These are phyloP conservation scores for Perkinsus olseni DNA, from an alignment of 169 alveolate species.

Conservation along the genomic window DNA sequence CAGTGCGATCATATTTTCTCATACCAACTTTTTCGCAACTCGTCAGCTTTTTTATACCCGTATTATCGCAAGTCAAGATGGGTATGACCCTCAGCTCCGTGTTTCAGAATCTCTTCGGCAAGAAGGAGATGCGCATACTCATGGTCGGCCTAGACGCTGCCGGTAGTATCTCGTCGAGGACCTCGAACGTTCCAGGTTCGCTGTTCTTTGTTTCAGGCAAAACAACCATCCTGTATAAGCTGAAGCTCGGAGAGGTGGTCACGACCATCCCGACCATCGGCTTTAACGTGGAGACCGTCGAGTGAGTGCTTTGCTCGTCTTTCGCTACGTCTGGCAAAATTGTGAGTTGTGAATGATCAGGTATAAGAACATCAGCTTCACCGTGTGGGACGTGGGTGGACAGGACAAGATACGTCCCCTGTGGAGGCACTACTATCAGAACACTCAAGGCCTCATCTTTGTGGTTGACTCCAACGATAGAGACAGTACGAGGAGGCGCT, in stretches of 20 bases:
- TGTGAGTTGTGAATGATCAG: constrained; percentile 46
- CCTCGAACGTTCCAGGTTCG: not conserved
- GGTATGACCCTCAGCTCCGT: constrained; percentile 68
- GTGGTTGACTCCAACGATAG: constrained; percentile 92
- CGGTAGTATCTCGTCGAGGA: constrained; percentile 22
- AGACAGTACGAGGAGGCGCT: constrained; percentile 52
- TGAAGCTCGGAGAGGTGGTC: constrained; percentile 87
- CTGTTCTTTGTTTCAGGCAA: constrained; percentile 60
- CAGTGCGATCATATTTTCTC: too few relatives aligned
- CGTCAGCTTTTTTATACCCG: too few relatives aligned
- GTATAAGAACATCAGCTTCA: constrained; percentile 80
- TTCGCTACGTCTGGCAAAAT: too few relatives aligned
- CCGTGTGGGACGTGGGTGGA: constrained; percentile 98
- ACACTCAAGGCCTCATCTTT: constrained; percentile 86
- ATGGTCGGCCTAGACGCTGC: constrained; percentile 96
- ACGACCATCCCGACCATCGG: constrained; percentile 93
- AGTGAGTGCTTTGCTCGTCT: constrained; percentile 10
- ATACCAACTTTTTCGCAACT: too few relatives aligned
- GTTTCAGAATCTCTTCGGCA: constrained; percentile 64
- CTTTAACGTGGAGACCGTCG: constrained; percentile 87
- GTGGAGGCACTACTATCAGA: constrained; percentile 85
- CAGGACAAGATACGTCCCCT: constrained; percentile 65
- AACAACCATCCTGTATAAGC: constrained; percentile 89
- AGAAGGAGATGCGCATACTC: constrained; percentile 84
- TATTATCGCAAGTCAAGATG: constrained; percentile 36